Base-by-base conservation (phyloP, 257 asterid species). In the Mentha longifolia region DNA sequence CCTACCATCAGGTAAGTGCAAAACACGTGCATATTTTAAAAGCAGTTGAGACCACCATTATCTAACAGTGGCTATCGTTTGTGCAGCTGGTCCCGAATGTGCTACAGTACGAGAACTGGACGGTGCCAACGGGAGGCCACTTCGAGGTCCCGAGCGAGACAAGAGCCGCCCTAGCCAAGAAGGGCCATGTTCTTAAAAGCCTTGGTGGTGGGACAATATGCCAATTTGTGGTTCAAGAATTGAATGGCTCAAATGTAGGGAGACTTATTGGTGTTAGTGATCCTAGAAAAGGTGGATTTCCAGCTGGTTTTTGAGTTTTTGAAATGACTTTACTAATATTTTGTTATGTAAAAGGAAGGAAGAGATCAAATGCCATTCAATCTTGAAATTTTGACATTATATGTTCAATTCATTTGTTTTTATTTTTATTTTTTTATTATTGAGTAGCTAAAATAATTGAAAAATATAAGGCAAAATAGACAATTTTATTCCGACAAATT, bases 261-360 rank as follows among this genome's bases (percentile, higher is more conserved):
- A 25, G 60, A 25, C 92, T 88, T 68, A 42, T 77, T 30, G 95
- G 84, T 37, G 81, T 87, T 45, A 86, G 95, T 75, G 95, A 90
- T 55, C 92, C 89, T 0, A 90, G 96, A 70, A 90, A 87, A 76
- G 95, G 95, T 61, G 95, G 96, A 47, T 71, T 78, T 54, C 96
- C 92, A 3, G 85, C 89, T 37, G 95, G 91, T 17, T 82, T 60
- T 51, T 89, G 67, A 83, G 4, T 37, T 56, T 9, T 8, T 43
- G 1, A 7, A 55, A 65, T 65, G 54, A 8, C 51, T 60, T 19
- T 28, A 16, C 16, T 14, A 54, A 17, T 42, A 9, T 43, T 12
- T 13, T 45, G 13, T 52, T 19, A 14, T 52, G 16, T 9, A 19
- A 20, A 52, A 51, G 6, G 3, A 46, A 46, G 0, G 20, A 19